phyloP scores from a whole-genome alignment of 805 yeast species.

The Candida endomychidarum region DNA sequence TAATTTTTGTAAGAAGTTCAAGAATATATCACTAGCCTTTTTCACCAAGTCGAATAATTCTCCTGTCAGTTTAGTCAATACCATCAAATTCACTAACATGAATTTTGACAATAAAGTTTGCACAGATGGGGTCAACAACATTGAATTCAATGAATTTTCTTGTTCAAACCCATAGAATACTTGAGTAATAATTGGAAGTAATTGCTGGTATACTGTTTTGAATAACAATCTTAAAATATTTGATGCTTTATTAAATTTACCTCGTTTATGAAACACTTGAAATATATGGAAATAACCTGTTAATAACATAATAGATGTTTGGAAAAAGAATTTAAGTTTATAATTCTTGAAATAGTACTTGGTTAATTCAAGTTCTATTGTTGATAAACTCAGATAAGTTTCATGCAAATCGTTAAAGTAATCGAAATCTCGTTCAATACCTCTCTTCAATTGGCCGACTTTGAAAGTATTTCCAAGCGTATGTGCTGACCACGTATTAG shows the following conservation, averaged over 20 bases:
- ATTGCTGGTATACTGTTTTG: conserved; percentile 4
- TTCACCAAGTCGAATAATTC: conserved; percentile 1
- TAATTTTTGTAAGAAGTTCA: conserved; percentile 5
- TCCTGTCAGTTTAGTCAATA: conserved; percentile 11
- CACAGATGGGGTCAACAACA: conserved; percentile 21
- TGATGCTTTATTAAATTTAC: neutral
- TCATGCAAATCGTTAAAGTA: neutral
- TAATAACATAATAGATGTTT: conserved; percentile 1
- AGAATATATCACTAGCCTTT: conserved; percentile 2
- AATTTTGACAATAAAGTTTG: conserved; percentile 41
- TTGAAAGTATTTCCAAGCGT: neutral
- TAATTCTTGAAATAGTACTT: conserved; percentile 10
- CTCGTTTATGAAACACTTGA: conserved; percentile 1
- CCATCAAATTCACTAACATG: conserved; percentile 24
- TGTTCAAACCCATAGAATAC: neutral
- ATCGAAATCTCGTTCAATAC: conserved; percentile 6
- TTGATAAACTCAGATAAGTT: neutral
- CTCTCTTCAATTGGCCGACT: neutral
- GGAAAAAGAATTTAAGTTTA: conserved; percentile 10
- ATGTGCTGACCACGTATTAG: neutral
- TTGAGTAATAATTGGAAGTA: conserved; percentile 5
- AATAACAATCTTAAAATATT: conserved; percentile 3
- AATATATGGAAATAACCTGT: conserved; percentile 5
- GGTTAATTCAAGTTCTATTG: neutral
- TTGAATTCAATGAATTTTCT: conserved; percentile 1